A percentile compares a stretch with the other conserved stretches of the same genome.
These are phyloP conservation scores for Crithidia bombi DNA, from an alignment of 208 protist genomes.

Conservation along the genomic window DNA sequence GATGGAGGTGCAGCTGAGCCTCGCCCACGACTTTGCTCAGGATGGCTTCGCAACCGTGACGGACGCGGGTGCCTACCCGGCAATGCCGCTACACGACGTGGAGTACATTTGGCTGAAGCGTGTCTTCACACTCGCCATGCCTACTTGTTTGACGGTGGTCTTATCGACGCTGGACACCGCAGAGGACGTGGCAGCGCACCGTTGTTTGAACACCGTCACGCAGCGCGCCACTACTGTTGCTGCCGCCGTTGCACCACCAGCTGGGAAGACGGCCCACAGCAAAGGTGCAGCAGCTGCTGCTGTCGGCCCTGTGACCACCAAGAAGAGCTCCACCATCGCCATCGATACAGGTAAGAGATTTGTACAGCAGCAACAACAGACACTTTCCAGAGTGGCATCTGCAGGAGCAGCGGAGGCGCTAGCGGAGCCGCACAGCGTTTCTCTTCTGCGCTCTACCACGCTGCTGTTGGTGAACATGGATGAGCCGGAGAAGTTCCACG, in stretches of 20 bases:
- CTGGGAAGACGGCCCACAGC: background rate
- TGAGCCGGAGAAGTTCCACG: conserved; percentile 27
- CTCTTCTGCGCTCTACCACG: conserved; percentile 54
- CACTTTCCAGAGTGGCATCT: no score
- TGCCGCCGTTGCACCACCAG: background rate
- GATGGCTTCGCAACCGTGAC: conserved; percentile 45
- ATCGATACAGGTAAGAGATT: conserved; percentile 5
- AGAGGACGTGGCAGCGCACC: conserved; percentile 61
- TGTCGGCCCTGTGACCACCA: background rate
- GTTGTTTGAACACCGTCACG: conserved; percentile 21
- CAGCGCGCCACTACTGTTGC: conserved; percentile 16
- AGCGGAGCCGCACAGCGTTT: background rate
- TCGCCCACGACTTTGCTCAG: conserved; percentile 38
- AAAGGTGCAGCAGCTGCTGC: conserved; percentile 1
- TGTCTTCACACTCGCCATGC: conserved; percentile 52
- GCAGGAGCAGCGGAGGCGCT: conserved; percentile 8
- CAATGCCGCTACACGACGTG: conserved; percentile 40
- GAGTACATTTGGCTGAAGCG: conserved; percentile 88
- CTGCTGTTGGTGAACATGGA: conserved; percentile 80
- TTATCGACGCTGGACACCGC: conserved; percentile 55
- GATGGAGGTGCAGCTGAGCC: conserved; percentile 46
- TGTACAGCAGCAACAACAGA: no score
- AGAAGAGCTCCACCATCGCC: conserved; percentile 10
- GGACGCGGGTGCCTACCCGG: conserved; percentile 67
- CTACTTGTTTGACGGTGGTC: conserved; percentile 63